These are phyloP conservation scores for Candolleomyces aberdarensis DNA, from an alignment of 768 basidiomycete genomes.

Conservation along the genomic window DNA sequence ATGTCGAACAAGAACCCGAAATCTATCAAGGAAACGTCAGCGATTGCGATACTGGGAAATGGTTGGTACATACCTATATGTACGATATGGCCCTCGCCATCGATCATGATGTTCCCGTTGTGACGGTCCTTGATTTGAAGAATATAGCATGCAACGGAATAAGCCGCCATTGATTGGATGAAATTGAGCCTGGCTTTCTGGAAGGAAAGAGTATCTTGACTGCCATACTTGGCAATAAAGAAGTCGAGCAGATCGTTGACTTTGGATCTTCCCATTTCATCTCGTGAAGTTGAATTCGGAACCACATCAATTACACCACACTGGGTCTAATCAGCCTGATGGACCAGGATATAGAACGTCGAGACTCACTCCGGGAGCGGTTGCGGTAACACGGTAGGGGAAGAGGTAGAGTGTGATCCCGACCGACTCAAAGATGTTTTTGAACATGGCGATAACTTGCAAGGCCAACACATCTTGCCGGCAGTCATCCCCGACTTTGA, in stretches of 20 bases:
- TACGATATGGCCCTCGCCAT: constrained; percentile 94
- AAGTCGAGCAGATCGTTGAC: constrained; percentile 95
- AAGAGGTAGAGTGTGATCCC: constrained; percentile 90
- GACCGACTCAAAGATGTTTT: constrained; percentile 89
- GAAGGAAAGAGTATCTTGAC: constrained; percentile 84
- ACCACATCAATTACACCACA: constrained; percentile 99
- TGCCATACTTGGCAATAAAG: constrained; percentile 91
- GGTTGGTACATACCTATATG: constrained; percentile 73
- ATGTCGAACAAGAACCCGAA: constrained; percentile 98
- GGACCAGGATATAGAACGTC: neutral
- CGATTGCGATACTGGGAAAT: neutral
- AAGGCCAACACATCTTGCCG: constrained; percentile 97
- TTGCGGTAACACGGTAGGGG: constrained; percentile 96
- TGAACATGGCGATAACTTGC: constrained; percentile 99
- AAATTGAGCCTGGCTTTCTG: constrained; percentile 93
- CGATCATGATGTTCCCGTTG: constrained; percentile 99
- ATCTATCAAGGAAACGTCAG: constrained; percentile 44
- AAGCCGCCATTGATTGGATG: constrained; percentile 98
- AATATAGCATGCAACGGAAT: constrained; percentile 97
- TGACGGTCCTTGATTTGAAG: constrained; percentile 98
- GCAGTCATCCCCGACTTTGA: constrained; percentile 99
- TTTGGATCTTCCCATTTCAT: constrained; percentile 99
- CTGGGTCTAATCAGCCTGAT: constrained; percentile 35
- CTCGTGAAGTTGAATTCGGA: constrained; percentile 94
- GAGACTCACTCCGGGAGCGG: constrained; percentile 83